phyloP scores from a whole-genome alignment of 2,329 filamentous ascomycete genomes.

The Fusarium pininemorale region DNA sequence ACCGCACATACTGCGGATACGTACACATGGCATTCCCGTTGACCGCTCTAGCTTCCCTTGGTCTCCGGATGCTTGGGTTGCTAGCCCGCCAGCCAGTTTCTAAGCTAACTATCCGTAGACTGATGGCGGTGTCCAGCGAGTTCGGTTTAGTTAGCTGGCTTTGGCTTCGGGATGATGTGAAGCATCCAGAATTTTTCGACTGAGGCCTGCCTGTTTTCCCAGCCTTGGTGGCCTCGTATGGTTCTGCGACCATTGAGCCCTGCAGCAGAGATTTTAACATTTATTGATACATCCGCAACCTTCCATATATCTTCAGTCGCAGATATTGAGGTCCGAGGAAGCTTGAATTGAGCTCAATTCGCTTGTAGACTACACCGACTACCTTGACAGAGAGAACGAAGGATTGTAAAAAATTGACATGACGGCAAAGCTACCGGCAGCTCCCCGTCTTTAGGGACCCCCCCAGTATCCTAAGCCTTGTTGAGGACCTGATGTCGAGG shows the following conservation, averaged over 20 bases:
- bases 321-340: neutral
- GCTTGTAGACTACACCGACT: conserved; percentile 30
- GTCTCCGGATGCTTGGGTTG: conserved; percentile 38
- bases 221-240: conserved; percentile 32
- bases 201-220: conserved; percentile 32
- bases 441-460: conserved; percentile 40
- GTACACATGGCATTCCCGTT: conserved; percentile 38
- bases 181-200: conserved; percentile 27
- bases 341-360: neutral
- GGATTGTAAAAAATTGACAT: conserved; percentile 19
- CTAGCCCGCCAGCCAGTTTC: conserved; percentile 37
- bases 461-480: conserved; percentile 41
- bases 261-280: neutral
- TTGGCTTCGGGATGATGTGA: conserved; percentile 28
- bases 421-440: conserved; percentile 40
- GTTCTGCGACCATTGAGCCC: neutral
- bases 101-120: conserved; percentile 26
- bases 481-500: conserved; percentile 32
- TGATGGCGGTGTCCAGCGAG: conserved; percentile 41
- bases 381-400: neutral
- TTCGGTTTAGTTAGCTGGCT: conserved; percentile 33
- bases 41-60: conserved; percentile 39
- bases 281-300: neutral
- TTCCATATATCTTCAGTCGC: neutral
- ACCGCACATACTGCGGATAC: conserved; percentile 21